Base-by-base conservation (phyloP, 164 flowering plant species). In the Chimonanthus salicifolius region DNA sequence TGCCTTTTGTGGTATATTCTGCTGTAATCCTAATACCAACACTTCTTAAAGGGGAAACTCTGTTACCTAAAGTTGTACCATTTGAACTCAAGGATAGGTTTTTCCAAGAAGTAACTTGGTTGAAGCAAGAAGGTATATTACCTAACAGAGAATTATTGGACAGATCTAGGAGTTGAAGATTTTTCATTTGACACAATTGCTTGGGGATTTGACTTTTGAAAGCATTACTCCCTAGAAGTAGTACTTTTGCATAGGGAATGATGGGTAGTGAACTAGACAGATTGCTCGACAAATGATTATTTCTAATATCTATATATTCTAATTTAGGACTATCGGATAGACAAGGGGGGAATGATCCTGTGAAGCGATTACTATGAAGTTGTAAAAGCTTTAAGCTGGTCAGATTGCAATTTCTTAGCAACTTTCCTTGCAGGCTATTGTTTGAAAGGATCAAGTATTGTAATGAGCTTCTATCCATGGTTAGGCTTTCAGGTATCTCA, bases 151-250 rank as follows among this genome's bases (percentile, higher is more conserved):
- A 4, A 45, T 51, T 66, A 9, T n/a, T 6, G 8, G 75, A 73
- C 18, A 73, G 49, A 46, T 72, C 74, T 49, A 72, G 64, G 62
- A 64, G 9, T 3, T 49, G 58, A 1, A 72, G 49, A 6, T 64
- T 64, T 64, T 64, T 68, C 69, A 72, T 63, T 63, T 65, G 68
- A 63, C 74, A 72, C 47, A 72, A 49, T 44, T 21, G 18, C 6
- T 11, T 64, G 20, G 74, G 74, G 21, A 72, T 33, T 47, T 6
- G 58, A 13, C 74, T 69, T 64, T 16, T 21, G 48, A 72, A 72
- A 72, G n/a, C 3, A 21, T 72, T 72, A 49, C 47, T 51, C 20
- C 48, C 44, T 49, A 64, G 9, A 20, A 65, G 48, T 7, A 72
- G 47, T 10, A 15, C 43, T 6, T 7, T 7, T 5, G 64, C 4